Base-by-base conservation (phyloP, 1,284 basidiomycete species). In the Pyrrhoderma lamaoense region DNA sequence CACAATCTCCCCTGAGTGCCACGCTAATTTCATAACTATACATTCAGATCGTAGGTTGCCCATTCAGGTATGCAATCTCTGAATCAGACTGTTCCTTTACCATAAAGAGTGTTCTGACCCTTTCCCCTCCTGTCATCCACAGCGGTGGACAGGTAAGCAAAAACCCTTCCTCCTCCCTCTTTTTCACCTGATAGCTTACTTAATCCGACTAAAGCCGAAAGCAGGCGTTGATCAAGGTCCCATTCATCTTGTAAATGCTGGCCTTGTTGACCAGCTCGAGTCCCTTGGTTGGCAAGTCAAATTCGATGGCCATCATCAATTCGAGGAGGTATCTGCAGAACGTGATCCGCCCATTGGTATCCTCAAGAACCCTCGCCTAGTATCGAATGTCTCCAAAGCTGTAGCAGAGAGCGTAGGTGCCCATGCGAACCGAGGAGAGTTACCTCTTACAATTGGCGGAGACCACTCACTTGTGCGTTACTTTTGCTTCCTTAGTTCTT, bases 371-470 rank as follows among this genome's bases (percentile, higher is more conserved):
- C 93, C 94, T 13, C 72, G 89, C 25, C 68, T 91, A 25, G 93
- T 97, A 45, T 89, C 84, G 18, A 74, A 77, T n/a, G 93, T 97
- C 47, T 86, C 81, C 59, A 67, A 91, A 67, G 77, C 82, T 43
- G 84, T 99, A 25, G 82, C 89, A n/a, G 70, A 78, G 36, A 81
- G 71, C 27, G 89, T 99, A 18, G 81, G 81, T 16, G 76, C 66
- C 11, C 88, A 93, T 66, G 83, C 81, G 34, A 77, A 76, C 67
- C 78, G 80, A 49, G 93, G 94, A 8, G 78, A 84, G 63, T 71
- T 99, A 37, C 88, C 93, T 2, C 71, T 99, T 13, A 98, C 93
- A 1, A 73, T 99, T n/a, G 96, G 95, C 14, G 96, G 96, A 9
- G 94, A 98, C 65, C 94, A 98, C 69, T 93, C 90, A 49, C 69